Base-by-base conservation (phyloP, 2,329 filamentous ascomycete genomes). In the Periconia digitata region DNA sequence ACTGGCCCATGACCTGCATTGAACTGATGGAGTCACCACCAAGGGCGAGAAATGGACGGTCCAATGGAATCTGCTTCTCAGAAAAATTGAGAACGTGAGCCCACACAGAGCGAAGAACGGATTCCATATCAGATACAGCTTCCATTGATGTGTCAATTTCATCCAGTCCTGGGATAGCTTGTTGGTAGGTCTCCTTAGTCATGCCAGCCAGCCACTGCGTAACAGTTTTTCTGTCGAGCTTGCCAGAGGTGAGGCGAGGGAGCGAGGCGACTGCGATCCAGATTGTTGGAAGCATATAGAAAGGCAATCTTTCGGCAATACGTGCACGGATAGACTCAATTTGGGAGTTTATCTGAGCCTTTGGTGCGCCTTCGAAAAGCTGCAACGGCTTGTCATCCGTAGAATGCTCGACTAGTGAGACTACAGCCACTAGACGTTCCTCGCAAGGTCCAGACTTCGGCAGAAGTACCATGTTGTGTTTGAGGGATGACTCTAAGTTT, bases 1-100 rank as follows among this genome's bases (percentile, higher is more conserved):
- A 78, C 29, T 75, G 67, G 2, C 73, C 73, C 48, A 76, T 71
- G 34, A 76, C 76, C 40, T 76, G 76, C 72, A 79, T 79, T 0
- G 77, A 76, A 35, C 76, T 76, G 46, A 79, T 78, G 0, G 75
- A 78, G 47, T 79, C 76, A 43, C 76, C 76, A 27, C 76, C 76
- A 2, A 78, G 54, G 10, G 67, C 72, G 3, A 79, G 54, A 51
- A 79, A 79, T 1, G 66, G 51, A 10, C 62, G 58, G 34, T 67
- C 59, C 13, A 67, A 50, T 6, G 59, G 32, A 29, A 69, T 57
- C 49, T 64, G 56, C 15, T 54, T 29, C 13, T 56, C 53, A 1
- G 61, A 54, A 17, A 68, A 44, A 41, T 68, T 68, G 24, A 69
- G 42, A 12, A 68, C 64, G 44, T 63, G 62, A 18, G 65, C 58